phyloP scores from a whole-genome alignment of 1,139 yeast genomes.

The Wickerhamomyces sp. region DNA sequence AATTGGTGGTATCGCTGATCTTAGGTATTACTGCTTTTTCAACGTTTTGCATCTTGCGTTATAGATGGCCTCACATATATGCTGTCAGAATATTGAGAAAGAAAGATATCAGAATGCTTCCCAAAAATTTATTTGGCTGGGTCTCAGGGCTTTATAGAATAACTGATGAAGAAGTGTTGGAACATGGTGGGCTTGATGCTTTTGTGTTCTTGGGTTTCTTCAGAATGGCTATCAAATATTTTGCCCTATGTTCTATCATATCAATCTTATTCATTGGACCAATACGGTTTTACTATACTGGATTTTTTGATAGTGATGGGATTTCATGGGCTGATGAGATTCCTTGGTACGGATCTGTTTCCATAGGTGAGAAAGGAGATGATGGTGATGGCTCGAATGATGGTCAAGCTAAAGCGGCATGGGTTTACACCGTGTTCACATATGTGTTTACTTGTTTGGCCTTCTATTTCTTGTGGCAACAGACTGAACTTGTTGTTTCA shows the following conservation, averaged over 20 bases:
- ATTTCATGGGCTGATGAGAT: constrained; percentile 23
- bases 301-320: constrained; percentile 57
- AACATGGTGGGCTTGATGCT: constrained; percentile 64
- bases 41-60: constrained; percentile 37
- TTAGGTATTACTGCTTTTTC: constrained; percentile 41
- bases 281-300: constrained; percentile 64
- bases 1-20: constrained; percentile 36
- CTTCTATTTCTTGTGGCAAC: constrained; percentile 51
- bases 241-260: constrained; percentile 52
- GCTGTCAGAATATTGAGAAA: constrained; percentile 28
- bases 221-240: constrained; percentile 64
- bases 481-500: constrained; percentile 57
- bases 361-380: constrained; percentile 1
- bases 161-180: constrained; percentile 49
- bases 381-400: constrained; percentile 20
- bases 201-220: constrained; percentile 73
- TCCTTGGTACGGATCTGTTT: neutral
- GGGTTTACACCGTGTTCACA: constrained; percentile 77
- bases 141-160: constrained; percentile 44
- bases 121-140: constrained; percentile 50
- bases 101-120: constrained; percentile 31
- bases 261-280: constrained; percentile 72
- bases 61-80: constrained; percentile 45
- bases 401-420: constrained; percentile 36
- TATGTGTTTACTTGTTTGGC: constrained; percentile 64